Base-by-base conservation (phyloP, 2,329 filamentous ascomycete genomes). In the Trichoderma sp. region DNA sequence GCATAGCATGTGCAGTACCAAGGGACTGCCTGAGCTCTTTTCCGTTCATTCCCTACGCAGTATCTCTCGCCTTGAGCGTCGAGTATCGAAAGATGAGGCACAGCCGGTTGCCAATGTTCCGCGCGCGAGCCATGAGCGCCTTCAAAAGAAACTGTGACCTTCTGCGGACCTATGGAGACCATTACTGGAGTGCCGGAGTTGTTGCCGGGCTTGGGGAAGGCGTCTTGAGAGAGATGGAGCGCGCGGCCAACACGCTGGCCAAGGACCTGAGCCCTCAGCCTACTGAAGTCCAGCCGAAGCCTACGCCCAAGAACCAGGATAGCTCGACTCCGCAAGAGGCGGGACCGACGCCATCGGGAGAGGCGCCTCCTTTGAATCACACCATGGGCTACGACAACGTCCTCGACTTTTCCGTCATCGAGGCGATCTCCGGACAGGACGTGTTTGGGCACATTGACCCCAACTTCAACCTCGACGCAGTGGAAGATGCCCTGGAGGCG, bases 71-170 rank as follows among this genome's bases (percentile, higher is more conserved):
- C 0, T 78, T 89, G 1, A 87, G 84, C 54, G 84, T 88, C 1
- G 83, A 84, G 14, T 89, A 88, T 68, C 81, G 85, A 51, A 88
- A 88, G 71, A 86, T 88, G 85, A 80, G 86, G 1, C 83, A 87
- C 68, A 86, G 84, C 64, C 81, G 81, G 14, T 75, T 87, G 0
- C 82, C 85, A 1, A 83, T 87, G 79, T 87, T 86, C 66, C 81
- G 85, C 4, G 78, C 79, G 0, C 77, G 86, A n/a, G 82, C 84
- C 5, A 82, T 83, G 68, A 78, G 77, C 15, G 78, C 82, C 0
- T 88, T 89, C 70, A 79, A 80, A 58, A 80, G 79, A 51, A 83
- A 85, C 47, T 85, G 84, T 12, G 77, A 81, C 2, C 77, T 85
- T 41, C 75, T 89, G 5, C 78, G 81, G 24, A 76, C 79, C 15